Evolutionary conservation across 2,329 filamentous ascomycete species (phyloP).

Genomic region (Trichoderma harzianum): DNA sequence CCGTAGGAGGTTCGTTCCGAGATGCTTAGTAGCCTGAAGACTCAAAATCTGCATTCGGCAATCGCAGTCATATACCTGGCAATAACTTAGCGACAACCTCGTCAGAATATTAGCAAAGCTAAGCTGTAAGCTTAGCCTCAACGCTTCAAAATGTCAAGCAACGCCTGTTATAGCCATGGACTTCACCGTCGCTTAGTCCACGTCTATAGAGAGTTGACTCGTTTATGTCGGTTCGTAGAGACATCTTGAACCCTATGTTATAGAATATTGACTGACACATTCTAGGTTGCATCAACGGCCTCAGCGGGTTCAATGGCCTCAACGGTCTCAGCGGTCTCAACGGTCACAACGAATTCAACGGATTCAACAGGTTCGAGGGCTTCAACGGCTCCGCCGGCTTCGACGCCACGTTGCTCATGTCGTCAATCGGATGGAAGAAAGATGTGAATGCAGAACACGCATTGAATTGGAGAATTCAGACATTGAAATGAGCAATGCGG

Average conservation of each 20-base stretch:
- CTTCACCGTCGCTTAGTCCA: neutral
- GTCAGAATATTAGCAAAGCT: neutral
- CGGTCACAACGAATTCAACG: neutral
- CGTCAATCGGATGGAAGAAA: neutral
- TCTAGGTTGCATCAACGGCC: neutral
- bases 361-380: accelerated
- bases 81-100: neutral
- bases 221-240: neutral
- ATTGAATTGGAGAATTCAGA: neutral
- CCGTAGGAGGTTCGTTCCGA: neutral
- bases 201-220: neutral
- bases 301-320: neutral
- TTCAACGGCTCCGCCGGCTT: neutral
- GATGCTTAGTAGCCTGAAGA: neutral
- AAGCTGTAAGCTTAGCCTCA: neutral
- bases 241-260: accelerated
- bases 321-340: neutral
- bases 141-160: neutral
- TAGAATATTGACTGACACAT: neutral
- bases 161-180: neutral
- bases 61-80: neutral
- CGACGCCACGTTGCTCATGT: neutral
- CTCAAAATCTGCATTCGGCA: neutral
- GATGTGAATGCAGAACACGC: neutral
- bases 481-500: neutral